Percentiles rank a stretch among this genome's conserved stretches.
Conservation (phyloP, 345 rosid species). For the Syzygium aqueum region DNA sequence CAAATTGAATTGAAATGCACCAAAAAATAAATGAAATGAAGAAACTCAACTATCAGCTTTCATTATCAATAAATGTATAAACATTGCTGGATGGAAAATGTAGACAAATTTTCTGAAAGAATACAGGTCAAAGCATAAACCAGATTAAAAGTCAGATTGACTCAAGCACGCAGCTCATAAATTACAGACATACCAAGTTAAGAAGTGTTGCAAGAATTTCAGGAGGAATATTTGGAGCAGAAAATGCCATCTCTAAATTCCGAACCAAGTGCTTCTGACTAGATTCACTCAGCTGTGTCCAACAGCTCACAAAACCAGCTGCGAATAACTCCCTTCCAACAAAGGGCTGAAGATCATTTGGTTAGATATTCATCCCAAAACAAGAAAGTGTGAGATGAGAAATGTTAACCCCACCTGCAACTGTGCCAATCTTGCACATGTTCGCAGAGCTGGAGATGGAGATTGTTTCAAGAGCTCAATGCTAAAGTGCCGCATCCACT, state of each 20-base stretch:
- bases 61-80: background rate
- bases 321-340: constrained; percentile 98
- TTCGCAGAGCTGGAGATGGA: constrained; percentile 95
- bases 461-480: constrained; percentile 96
- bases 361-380: constrained; percentile 15
- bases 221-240: constrained; percentile 95
- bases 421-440: constrained; percentile 97
- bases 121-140: background rate
- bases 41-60: background rate
- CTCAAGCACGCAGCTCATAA: background rate
- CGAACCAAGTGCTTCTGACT: constrained; percentile 90
- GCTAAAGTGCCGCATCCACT: constrained; percentile 99
- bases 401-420: constrained; percentile 49
- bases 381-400: background rate
- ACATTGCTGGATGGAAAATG: background rate
- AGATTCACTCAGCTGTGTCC: constrained; percentile 79
- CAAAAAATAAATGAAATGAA: background rate
- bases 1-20: background rate
- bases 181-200: constrained; percentile 47
- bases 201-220: constrained; percentile 97
- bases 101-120: background rate
- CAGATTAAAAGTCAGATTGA: background rate
- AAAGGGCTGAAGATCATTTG: constrained; percentile 63
- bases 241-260: constrained; percentile 98
- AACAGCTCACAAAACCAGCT: constrained; percentile 99